These are phyloP conservation scores for Leccinum sublutescens DNA, from an alignment of 768 basidiomycete species.

Conservation along the genomic window DNA sequence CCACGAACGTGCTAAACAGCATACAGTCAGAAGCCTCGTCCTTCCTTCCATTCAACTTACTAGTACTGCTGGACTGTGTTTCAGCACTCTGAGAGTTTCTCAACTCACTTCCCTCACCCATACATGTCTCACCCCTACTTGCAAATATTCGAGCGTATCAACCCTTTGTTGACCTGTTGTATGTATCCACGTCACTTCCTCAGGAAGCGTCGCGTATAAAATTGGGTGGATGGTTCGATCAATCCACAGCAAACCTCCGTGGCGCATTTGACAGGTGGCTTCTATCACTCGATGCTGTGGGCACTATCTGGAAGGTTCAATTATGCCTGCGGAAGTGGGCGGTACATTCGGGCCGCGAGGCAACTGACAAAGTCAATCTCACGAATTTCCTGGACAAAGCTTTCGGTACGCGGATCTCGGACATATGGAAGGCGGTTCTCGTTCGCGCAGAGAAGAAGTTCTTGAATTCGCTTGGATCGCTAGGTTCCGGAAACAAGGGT, in stretches of 20 bases:
- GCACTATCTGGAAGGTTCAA: constrained; percentile 73
- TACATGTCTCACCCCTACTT: constrained; percentile 78
- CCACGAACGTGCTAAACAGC: constrained; percentile 52
- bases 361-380: constrained; percentile 47
- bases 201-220: constrained; percentile 43
- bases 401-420: constrained; percentile 51
- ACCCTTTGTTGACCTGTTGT: constrained; percentile 76
- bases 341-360: constrained; percentile 41
- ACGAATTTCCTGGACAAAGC: constrained; percentile 49
- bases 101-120: constrained; percentile 73
- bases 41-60: constrained; percentile 30
- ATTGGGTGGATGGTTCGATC: constrained; percentile 63
- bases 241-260: constrained; percentile 46
- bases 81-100: constrained; percentile 69
- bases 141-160: constrained; percentile 69
- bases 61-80: constrained; percentile 44
- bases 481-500: constrained; percentile 20
- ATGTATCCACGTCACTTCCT: constrained; percentile 52
- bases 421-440: constrained; percentile 58
- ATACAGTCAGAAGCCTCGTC: constrained; percentile 54
- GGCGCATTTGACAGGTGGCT: constrained; percentile 56
- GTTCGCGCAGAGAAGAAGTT: constrained; percentile 45
- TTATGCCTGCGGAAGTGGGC: constrained; percentile 49
- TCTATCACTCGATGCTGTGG: constrained; percentile 51
- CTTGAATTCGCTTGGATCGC: constrained; percentile 37